Evolutionary conservation across 2,329 filamentous ascomycete species (phyloP), one percentile per base, ranked within the genome.

Genomic region (Ophiostoma sp.): DNA sequence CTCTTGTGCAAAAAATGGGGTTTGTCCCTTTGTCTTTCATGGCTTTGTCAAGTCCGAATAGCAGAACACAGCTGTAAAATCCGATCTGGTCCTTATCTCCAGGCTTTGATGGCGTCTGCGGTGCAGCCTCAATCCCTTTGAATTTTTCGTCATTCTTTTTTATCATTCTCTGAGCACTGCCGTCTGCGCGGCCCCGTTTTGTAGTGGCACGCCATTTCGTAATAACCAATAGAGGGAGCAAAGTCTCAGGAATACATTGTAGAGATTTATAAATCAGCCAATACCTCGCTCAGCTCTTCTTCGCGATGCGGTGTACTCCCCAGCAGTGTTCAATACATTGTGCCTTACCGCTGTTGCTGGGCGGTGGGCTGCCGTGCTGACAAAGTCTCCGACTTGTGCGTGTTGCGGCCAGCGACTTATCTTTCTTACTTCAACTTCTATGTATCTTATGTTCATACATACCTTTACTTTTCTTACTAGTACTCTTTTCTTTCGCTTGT

Each of bases 81-180:
- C 52, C 23, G n/a, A 57, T 27, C 52, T 57, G 10, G 27, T 57
- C 52, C 52, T 57, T 57, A 57, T 57, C 52, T 57, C 52, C 52
- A 31, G 10, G 52, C 6, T 27, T 57, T 2, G 52, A n/a, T 57
- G 52, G 52, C 17, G 52, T 27, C 27, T 57, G 3, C 44, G 13
- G 3, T 27, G 52, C 11, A 54, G 7, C 44, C 44, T 57, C 52
- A 27, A n/a, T 57, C 23, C n/a, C 13, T 57, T 57, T 57, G 52
- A 48, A 20, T 15, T 27, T 57, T 13, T 23, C 10, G 7, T 23
- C 20, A 39, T 39, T 39, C 36, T 39, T 10, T 39, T 54, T 54
- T 6, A 1, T 23, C 23, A 27, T 13, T 57, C n/a, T 57, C n/a
- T 27, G 23, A 57, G 17, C 8, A 27, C 27, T 57, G 20, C 23